These are phyloP conservation scores for Endogone sp. DNA, from an alignment of 192 early-diverging fungal genomes.

Conservation along the genomic window DNA sequence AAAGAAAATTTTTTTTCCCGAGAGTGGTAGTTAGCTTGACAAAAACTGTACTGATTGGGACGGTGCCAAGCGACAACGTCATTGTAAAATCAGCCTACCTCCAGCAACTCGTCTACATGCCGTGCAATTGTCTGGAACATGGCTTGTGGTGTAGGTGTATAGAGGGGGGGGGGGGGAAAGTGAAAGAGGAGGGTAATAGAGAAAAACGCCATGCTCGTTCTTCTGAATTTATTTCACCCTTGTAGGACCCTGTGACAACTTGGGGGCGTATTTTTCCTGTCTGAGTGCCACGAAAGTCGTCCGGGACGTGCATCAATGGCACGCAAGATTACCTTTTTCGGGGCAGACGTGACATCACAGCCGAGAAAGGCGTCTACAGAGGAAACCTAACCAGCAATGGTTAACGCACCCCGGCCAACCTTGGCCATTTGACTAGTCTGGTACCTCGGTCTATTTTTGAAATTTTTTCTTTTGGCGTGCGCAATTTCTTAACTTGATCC, in stretches of 20 bases:
- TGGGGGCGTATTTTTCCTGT: too few species aligned
- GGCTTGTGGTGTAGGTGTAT: neutral
- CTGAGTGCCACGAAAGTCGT: too few species aligned
- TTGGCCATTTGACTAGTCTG: neutral
- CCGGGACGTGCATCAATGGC: too few species aligned
- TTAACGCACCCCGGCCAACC: neutral
- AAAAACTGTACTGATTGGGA: too few species aligned
- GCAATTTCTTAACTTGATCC: neutral
- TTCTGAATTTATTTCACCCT: too few species aligned
- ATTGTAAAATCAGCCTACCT: conserved; percentile 16
- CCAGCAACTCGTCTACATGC: conserved; percentile 55
- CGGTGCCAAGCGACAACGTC: neutral
- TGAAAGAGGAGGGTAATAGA: neutral
- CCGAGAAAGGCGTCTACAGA: too few species aligned
- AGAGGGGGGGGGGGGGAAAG: neutral
- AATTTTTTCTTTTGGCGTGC: too few species aligned
- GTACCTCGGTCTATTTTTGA: neutral
- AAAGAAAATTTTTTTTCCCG: too few species aligned
- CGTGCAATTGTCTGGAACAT: conserved; percentile 50
- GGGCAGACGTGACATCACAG: neutral
- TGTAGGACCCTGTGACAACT: too few species aligned
- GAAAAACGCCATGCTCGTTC: too few species aligned
- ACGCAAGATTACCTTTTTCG: too few species aligned
- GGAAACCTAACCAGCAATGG: neutral
- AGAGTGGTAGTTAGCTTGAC: too few species aligned